Percentiles rank a stretch among this genome's conserved stretches.
Evolutionary conservation across 164 flowering plant genomes (phyloP).

Genomic region (Berberis vulgaris): DNA sequence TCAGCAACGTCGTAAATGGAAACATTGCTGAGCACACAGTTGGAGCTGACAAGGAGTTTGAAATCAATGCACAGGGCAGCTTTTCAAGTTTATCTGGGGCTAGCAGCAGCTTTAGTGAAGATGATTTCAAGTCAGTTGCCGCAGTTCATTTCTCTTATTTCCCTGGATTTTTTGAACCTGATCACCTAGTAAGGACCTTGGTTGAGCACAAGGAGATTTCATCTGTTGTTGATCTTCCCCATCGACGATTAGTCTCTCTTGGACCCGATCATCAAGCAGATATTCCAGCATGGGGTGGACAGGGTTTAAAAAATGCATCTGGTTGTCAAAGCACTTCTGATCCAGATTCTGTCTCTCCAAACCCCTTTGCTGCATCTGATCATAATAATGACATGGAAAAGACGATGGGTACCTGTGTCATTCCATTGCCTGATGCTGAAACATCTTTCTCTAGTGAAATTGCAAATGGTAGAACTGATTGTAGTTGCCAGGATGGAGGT

Average conservation of each 20-base stretch:
- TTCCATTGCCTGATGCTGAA: slow-evolving; percentile 38
- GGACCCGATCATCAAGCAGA: slow-evolving; percentile 32
- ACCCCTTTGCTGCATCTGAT: neutral
- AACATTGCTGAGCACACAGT: slow-evolving; percentile 8
- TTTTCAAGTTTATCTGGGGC: slow-evolving; percentile 15
- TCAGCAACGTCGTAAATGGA: slow-evolving; percentile 9
- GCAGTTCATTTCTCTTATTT: slow-evolving; percentile 9
- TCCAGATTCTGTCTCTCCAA: neutral
- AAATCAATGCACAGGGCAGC: slow-evolving; percentile 10
- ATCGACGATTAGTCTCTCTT: slow-evolving; percentile 29
- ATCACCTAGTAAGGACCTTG: slow-evolving; percentile 5
- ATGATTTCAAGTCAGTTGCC: slow-evolving; percentile 16
- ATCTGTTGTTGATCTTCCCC: slow-evolving; percentile 17
- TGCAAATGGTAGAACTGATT: slow-evolving; percentile 34
- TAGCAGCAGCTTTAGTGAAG: slow-evolving; percentile 13
- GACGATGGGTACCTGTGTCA: slow-evolving; percentile 41
- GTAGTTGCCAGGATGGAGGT: slow-evolving; percentile 49
- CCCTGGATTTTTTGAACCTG: slow-evolving; percentile 15
- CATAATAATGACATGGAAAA: slow-evolving; percentile 12
- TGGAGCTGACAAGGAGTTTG: slow-evolving; percentile 16
- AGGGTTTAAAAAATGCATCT: slow-evolving; percentile 17
- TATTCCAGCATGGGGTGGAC: slow-evolving; percentile 30
- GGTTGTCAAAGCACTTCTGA: slow-evolving; percentile 12
- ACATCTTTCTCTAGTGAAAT: slow-evolving; percentile 6
- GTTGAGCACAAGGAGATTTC: slow-evolving; percentile 20